Evolutionary conservation across 805 yeast genomes (phyloP).

Genomic region (Dipodascopsis uninucleata): DNA sequence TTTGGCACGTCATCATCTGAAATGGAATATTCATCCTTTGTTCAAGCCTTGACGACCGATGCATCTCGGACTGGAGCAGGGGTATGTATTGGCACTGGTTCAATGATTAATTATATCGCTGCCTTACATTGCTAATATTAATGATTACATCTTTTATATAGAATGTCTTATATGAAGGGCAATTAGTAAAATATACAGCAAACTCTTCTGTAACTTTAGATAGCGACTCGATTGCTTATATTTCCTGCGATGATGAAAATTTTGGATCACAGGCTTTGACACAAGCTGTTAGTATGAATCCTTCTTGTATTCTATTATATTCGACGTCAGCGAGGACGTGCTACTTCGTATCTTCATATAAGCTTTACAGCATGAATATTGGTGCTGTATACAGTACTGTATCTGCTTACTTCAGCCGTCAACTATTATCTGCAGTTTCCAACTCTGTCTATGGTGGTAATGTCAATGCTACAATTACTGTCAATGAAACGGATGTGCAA

Average conservation of each 20-base stretch:
- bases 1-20: conserved; percentile 3
- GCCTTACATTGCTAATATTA: not conserved
- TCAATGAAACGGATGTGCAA: conserved; percentile 13
- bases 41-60: conserved; percentile 20
- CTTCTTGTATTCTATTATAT: conserved; percentile 19
- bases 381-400: conserved; percentile 23
- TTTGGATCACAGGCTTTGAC: conserved; percentile 14
- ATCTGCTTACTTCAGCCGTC: conserved; percentile 11
- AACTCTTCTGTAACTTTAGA: conserved; percentile 13
- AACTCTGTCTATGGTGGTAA: not conserved
- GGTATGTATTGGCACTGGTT: conserved; percentile 3
- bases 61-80: conserved; percentile 10
- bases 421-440: conserved; percentile 5
- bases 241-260: conserved; percentile 20
- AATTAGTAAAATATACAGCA: conserved; percentile 11
- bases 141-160: not conserved
- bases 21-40: conserved; percentile 6
- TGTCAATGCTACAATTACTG: conserved; percentile 11
- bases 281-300: conserved; percentile 11
- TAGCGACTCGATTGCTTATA: conserved; percentile 17
- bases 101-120: not conserved
- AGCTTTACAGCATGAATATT: conserved; percentile 11
- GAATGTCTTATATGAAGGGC: conserved; percentile 21
- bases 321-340: conserved; percentile 14
- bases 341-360: conserved; percentile 11